Base-by-base conservation (phyloP, 352 stramenopile genomes). In the Stephanocyclus meneghinianus region DNA sequence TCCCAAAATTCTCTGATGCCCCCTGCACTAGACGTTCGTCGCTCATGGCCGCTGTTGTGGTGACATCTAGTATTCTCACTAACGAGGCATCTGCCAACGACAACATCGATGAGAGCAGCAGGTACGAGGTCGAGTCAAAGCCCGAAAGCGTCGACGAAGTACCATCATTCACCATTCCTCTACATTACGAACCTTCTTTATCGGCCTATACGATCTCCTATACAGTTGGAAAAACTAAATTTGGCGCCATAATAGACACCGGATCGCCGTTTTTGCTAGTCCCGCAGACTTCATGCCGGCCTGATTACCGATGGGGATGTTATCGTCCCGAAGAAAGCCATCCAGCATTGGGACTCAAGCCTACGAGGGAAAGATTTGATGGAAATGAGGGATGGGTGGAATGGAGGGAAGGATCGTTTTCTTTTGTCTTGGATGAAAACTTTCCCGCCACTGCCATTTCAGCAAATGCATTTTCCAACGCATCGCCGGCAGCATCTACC, bases 211-310 rank as follows among this genome's bases (percentile, higher is more conserved):
- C 45, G 10, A 57, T 77, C 2, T 69, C 59, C 0, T 81, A 81
- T 48, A 55, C 18, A 10, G 62, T 81, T 4, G 65, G 65, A 6
- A 71, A 75, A 18, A 50, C 66, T 7, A 59, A 68, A 35, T 81
- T 81, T 45, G 74, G 74, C 37, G 74, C 74, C 1, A 81, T 81
- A 37, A 37, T 81, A 37, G 74, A 81, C 42, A 81, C 74, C 13
- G 74, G 74, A 44, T 64, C 35, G 13, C 74, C 74, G 15, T 81
- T 81, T 50, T 59, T 81, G 7, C 11, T 77, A 0, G 65, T 77
- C 6, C 74, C 66, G 5, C 59, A 68, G 62, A 69, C 64, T 42
- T 77, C 74, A 9, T 81, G 66, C 29, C 42, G 40, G 18, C 44
- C 57, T 32, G 61, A 77, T 32, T 76, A 81, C 45, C 35, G 47